Evolutionary conservation across 345 rosid genomes (phyloP).

Genomic region (Eucalyptus viminalis): DNA sequence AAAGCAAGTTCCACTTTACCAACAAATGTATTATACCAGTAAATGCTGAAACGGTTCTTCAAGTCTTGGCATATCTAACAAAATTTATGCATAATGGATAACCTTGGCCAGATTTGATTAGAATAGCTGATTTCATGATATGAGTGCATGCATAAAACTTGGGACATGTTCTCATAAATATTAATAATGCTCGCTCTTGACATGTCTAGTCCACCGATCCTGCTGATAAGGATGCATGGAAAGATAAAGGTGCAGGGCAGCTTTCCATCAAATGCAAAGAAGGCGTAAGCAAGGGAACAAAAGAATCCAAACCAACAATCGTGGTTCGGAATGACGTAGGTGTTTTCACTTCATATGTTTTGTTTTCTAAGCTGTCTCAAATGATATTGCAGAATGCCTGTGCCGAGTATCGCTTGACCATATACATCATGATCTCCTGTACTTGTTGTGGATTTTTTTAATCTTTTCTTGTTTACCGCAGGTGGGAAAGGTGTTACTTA

Average conservation of each 20-base stretch:
- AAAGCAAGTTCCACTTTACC: not conserved
- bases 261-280: slow-evolving; percentile 85
- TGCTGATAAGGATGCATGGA: slow-evolving; percentile 80
- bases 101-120: not conserved
- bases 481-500: slow-evolving; percentile 84
- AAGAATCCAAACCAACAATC: slow-evolving; percentile 83
- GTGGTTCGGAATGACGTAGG: slow-evolving; percentile 83
- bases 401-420: not conserved
- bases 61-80: not conserved
- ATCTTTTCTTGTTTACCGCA: slow-evolving; percentile 8
- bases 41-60: not conserved
- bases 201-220: slow-evolving; percentile 62
- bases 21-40: not conserved
- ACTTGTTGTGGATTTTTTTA: not conserved
- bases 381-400: not conserved
- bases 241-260: slow-evolving; percentile 89
- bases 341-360: not conserved
- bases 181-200: not conserved
- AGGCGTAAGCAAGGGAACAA: slow-evolving; percentile 72
- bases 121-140: not conserved
- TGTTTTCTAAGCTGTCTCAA: not conserved
- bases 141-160: not conserved
- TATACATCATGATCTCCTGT: not conserved
- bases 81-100: not conserved
- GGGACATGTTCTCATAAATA: not conserved